phyloP scores from a whole-genome alignment of 352 stramenopile genomes.

The Elongisporangium anandrum region DNA sequence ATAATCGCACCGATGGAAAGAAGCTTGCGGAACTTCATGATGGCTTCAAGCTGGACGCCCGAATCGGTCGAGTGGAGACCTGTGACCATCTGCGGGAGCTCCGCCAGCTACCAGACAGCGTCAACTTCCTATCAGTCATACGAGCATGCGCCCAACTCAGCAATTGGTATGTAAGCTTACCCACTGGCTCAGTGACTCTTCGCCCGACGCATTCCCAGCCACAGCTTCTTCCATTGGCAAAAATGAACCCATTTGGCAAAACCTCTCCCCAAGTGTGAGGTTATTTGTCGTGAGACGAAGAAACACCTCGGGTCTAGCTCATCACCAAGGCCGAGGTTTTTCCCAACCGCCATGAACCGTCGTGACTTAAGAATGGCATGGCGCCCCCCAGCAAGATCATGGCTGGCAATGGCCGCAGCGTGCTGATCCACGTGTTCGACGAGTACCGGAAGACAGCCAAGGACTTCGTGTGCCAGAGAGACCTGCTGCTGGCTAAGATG shows the following conservation, averaged over 20 bases:
- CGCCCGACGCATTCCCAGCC: neutral
- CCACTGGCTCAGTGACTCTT: too few relatives aligned
- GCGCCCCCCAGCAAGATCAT: neutral
- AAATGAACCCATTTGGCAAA: too few relatives aligned
- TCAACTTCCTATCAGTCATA: too few relatives aligned
- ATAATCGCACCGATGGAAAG: slow-evolving; percentile 91
- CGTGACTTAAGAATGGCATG: neutral
- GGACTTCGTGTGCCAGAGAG: slow-evolving; percentile 82
- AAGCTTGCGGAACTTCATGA: slow-evolving; percentile 98
- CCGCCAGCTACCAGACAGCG: too few relatives aligned
- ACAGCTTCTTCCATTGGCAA: too few relatives aligned
- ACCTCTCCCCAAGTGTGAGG: too few relatives aligned
- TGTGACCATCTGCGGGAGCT: slow-evolving; percentile 92
- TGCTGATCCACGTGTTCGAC: slow-evolving; percentile 90
- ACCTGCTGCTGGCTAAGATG: slow-evolving; percentile 86
- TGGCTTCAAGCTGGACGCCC: slow-evolving; percentile 91
- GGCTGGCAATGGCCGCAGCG: slow-evolving; percentile 17
- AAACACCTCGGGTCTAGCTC: slow-evolving; percentile 3
- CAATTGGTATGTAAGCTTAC: too few relatives aligned
- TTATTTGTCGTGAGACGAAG: neutral
- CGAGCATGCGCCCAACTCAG: neutral
- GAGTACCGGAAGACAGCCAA: slow-evolving; percentile 81
- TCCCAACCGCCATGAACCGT: neutral
- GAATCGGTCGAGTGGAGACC: slow-evolving; percentile 92
- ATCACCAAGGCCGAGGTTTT: slow-evolving; percentile 5